Evolutionary conservation across 1,139 yeast genomes (phyloP).

Genomic region (Taphrina sp.): DNA sequence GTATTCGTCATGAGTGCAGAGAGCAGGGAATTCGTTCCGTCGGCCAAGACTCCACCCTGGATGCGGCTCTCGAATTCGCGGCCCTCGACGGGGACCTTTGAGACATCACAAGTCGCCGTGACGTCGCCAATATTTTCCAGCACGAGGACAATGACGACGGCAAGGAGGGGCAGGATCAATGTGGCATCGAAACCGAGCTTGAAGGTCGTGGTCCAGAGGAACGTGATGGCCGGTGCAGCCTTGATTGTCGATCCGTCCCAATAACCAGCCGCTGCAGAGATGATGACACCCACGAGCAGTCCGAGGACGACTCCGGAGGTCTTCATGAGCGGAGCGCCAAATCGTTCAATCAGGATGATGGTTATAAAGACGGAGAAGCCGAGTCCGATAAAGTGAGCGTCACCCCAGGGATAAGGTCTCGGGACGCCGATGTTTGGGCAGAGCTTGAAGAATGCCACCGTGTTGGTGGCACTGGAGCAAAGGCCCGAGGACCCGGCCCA

Average conservation of each 20-base stretch:
- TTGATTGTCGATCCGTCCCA: conserved; percentile 58
- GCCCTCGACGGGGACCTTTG: conserved; percentile 79
- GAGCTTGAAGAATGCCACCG: conserved; percentile 48
- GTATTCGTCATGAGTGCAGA: conserved; percentile 66
- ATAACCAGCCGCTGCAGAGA: conserved; percentile 87
- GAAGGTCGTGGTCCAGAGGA: conserved; percentile 85
- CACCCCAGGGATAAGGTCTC: conserved; percentile 68
- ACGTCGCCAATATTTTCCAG: conserved; percentile 94
- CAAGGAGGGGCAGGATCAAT: conserved; percentile 74
- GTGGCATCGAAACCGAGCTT: conserved; percentile 75
- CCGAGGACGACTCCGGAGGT: conserved; percentile 89
- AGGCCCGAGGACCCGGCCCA: conserved; percentile 83
- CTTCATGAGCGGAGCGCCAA: conserved; percentile 93
- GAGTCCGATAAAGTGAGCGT: conserved; percentile 78
- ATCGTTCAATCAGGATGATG: conserved; percentile 72
- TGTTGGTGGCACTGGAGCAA: conserved; percentile 46
- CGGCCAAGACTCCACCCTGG: conserved; percentile 89
- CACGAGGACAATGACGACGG: conserved; percentile 73
- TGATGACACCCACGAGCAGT: conserved; percentile 79
- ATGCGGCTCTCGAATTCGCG: conserved; percentile 73
- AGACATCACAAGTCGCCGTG: conserved; percentile 88
- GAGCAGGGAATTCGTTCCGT: conserved; percentile 65
- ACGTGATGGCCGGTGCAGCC: conserved; percentile 77
- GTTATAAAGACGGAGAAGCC: conserved; percentile 78
- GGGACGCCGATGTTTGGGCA: conserved; percentile 54